Percentiles rank a stretch among this genome's conserved stretches.
phyloP scores from a whole-genome alignment of 2,329 filamentous ascomycete species.

The Neofusicoccum cordaticola region DNA sequence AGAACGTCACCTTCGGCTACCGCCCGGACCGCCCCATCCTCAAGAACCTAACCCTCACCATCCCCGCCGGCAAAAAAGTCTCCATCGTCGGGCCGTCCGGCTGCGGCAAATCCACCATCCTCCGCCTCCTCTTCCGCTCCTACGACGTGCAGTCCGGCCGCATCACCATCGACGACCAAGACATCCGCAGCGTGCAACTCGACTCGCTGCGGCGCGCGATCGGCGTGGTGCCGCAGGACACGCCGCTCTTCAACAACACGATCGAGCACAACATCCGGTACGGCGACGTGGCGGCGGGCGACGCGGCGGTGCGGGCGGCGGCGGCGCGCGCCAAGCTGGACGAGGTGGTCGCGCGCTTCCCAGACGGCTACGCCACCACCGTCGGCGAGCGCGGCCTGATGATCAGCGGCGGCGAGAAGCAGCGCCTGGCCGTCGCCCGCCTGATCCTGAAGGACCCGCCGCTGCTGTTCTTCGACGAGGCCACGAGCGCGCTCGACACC shows the following conservation, averaged over 20 bases:
- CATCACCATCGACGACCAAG: conserved; percentile 89
- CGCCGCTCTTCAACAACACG: conserved; percentile 93
- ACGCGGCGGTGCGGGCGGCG: conserved; percentile 71
- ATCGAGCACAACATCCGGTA: conserved; percentile 96
- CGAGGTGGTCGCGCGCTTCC: conserved; percentile 68
- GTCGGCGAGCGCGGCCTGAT: conserved; percentile 94
- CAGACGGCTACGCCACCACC: conserved; percentile 84
- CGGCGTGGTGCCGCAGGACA: conserved; percentile 95
- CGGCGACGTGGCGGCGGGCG: conserved; percentile 73
- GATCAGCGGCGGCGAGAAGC: conserved; percentile 94
- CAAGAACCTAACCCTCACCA: conserved; percentile 78
- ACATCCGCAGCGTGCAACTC: conserved; percentile 77
- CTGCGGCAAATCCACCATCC: conserved; percentile 91
- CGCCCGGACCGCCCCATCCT: conserved; percentile 82
- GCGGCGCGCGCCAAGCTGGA: conserved; percentile 81
- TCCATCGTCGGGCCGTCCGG: conserved; percentile 93
- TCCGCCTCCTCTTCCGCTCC: conserved; percentile 87
- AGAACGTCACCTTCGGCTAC: conserved; percentile 94
- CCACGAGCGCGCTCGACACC: conserved; percentile 87
- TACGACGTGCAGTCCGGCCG: conserved; percentile 85
- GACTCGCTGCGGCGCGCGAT: conserved; percentile 82
- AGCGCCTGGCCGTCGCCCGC: conserved; percentile 79
- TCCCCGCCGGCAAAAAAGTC: conserved; percentile 93
- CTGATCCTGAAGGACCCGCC: conserved; percentile 86
- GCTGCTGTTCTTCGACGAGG: conserved; percentile 91